phyloP scores from a whole-genome alignment of 2,329 filamentous ascomycete species.

The Fusarium pilosicola region DNA sequence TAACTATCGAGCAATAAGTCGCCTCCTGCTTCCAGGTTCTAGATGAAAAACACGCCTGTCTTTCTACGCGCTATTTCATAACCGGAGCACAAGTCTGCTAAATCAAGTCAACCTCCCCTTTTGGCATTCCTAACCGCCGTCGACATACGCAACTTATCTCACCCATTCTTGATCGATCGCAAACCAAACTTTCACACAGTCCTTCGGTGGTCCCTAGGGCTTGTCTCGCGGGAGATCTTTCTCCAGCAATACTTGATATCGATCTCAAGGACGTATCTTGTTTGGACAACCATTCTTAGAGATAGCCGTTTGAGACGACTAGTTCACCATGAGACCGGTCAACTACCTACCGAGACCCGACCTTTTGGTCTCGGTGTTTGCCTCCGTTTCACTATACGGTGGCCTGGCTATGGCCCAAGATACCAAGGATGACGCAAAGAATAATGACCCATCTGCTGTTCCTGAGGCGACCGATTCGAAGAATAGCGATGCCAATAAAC shows the following conservation, averaged over 20 bases:
- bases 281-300: constrained; percentile 5
- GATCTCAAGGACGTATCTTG: background rate
- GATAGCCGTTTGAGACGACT: constrained; percentile 1
- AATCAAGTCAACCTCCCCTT: constrained; percentile 13
- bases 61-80: constrained; percentile 11
- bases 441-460: constrained; percentile 25
- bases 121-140: constrained; percentile 28
- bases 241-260: background rate
- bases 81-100: background rate
- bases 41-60: constrained; percentile 2
- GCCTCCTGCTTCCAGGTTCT: background rate
- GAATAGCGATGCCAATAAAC: constrained; percentile 17
- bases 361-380: constrained; percentile 44
- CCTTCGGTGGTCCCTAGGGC: background rate
- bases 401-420: constrained; percentile 49
- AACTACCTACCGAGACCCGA: constrained; percentile 41
- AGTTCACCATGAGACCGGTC: constrained; percentile 43
- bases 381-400: constrained; percentile 45
- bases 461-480: constrained; percentile 31
- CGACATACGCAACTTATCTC: constrained; percentile 14
- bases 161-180: constrained; percentile 6
- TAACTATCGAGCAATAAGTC: background rate
- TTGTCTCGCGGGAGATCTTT: background rate
- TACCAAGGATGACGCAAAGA: constrained; percentile 32
- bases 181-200: background rate